Base-by-base conservation (phyloP, 805 yeast genomes). In the Maudiozyma barnettii region DNA sequence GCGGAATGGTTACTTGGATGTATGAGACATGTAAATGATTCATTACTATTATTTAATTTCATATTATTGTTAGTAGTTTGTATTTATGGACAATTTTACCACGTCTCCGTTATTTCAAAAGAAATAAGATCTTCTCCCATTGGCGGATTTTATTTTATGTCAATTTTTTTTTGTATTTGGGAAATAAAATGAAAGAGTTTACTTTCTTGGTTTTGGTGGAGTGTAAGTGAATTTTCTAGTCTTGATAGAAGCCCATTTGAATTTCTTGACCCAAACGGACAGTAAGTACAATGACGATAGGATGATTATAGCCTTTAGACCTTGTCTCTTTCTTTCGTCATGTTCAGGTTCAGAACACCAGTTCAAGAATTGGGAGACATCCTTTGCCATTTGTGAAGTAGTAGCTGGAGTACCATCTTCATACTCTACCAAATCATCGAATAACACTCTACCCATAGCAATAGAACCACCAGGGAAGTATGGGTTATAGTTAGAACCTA, bases 401-500 rank as follows among this genome's bases (percentile, higher is more conserved):
- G 98, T 82, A 46, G 99, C 98, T 50, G 95, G 96, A 50, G 99
- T 93, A 66, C 99, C 99, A 69, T 93, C 99, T 70, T 93, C 99
- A 73, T 82, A 93, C 76, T 93, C 99, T 55, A 93, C 99, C 65
- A 93, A 77, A 56, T 87, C 99, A 67, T 93, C 99, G 60, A 90
- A 93, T 69, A 93, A 77, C 50, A 91, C 98, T 76, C 99, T 86
- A 67, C 87, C 98, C 99, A 93, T 93, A 60, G 96, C 99, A 75
- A 93, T 91, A 39, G 97, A 78, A 57, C 99, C 98, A 74, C 98
- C 98, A 69, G 99, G 98, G 96, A 93, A 93, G 78, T 93, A 93
- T 65, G 99, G 99, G 79, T 93, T 93, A 75, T 93, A 93, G 82
- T 93, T 93, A 53, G 95, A 71, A 55, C 99, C 99, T 53, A 87